Evolutionary conservation across 2,329 filamentous ascomycete species (phyloP), one percentile per base, ranked within the genome.

Genomic region (Penicillium fuscoglaucum): DNA sequence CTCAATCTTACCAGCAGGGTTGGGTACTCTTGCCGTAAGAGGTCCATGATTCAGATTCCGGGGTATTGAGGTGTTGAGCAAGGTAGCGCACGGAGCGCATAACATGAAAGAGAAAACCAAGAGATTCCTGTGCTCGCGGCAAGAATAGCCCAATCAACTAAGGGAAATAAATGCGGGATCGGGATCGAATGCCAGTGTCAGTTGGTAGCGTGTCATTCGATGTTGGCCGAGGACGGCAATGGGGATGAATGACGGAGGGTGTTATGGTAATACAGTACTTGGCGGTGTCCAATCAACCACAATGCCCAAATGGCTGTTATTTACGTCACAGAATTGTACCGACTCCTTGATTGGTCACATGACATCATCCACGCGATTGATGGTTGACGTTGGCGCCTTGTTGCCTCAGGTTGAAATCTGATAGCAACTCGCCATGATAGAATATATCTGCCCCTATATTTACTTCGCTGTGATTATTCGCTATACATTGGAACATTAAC

Each of bases 21-120:
- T 76, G 93, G 92, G 82, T 98, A 98, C 78, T 97, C 93, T 77
- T 90, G 84, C 78, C 92, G 87, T 74, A 90, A 88, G 72, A 93
- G 84, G 71, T 90, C 88, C 87, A 91, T 91, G 70, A 62, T 69
- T 67, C 58, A 61, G 59, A 66, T 68, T 69, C 47, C 69, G 66
- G 57, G 47, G 68, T 53, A 60, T 57, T 58, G 54, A 52, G 46
- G 68, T 53, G 59, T 56, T 58, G 51, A 52, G 50, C 50, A 50
- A 55, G 19, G 31, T 45, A 63, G 61, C 57, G 61, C 62, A 65
- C 47, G 59, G 65, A 68, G 68, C 66, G 66, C 74, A 76, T 75
- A 74, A 69, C 70, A 72, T 63, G 52, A 49, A 58, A 56, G 43
- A 45, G 50, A 28, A 55, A 45, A 51, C 58, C 55, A 45, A 45